Percentiles rank a stretch among this genome's conserved stretches.
These are phyloP conservation scores for Malassezia yamatoensis DNA, from an alignment of 1,284 basidiomycete species.

Conservation along the genomic window DNA sequence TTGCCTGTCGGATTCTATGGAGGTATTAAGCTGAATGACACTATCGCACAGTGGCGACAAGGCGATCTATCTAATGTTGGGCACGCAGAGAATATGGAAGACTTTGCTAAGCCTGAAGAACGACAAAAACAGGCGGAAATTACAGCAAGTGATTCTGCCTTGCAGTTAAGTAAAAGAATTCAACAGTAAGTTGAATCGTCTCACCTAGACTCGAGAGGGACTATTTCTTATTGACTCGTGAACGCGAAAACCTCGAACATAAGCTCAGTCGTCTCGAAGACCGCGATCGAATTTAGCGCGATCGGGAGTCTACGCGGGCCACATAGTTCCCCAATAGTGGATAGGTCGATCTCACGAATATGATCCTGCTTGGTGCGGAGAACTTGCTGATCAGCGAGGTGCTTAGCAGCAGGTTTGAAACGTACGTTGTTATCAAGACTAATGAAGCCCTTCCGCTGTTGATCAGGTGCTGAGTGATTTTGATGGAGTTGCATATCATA, in stretches of 20 bases:
- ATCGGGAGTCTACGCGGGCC: conserved; percentile 2
- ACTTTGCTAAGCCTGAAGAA: neutral
- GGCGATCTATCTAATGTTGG: conserved; percentile 14
- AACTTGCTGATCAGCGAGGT: conserved; percentile 80
- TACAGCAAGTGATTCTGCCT: neutral
- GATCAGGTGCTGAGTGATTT: conserved; percentile 97
- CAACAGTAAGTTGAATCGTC: neutral
- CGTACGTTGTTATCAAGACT: conserved; percentile 54
- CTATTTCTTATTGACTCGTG: conserved; percentile 22
- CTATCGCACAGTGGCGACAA: neutral
- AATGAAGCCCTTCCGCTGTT: conserved; percentile 65
- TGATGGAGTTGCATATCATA: conserved; percentile 87
- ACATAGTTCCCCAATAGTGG: conserved; percentile 12
- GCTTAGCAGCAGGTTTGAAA: conserved; percentile 74
- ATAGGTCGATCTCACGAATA: conserved; percentile 15
- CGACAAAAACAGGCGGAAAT: neutral
- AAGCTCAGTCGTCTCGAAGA: conserved; percentile 22
- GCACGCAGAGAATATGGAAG: neutral
- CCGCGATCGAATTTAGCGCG: neutral
- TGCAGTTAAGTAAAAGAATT: conserved; percentile 1
- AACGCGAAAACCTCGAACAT: conserved; percentile 23
- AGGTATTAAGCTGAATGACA: conserved; percentile 13
- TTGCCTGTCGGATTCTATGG: conserved; percentile 10
- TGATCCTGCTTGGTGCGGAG: conserved; percentile 45
- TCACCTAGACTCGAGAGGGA: conserved; percentile 10